A percentile compares a stretch with the other conserved stretches of the same genome.
phyloP scores from a whole-genome alignment of 106 monocot genomes.

The Dioscorea dumetorum region DNA sequence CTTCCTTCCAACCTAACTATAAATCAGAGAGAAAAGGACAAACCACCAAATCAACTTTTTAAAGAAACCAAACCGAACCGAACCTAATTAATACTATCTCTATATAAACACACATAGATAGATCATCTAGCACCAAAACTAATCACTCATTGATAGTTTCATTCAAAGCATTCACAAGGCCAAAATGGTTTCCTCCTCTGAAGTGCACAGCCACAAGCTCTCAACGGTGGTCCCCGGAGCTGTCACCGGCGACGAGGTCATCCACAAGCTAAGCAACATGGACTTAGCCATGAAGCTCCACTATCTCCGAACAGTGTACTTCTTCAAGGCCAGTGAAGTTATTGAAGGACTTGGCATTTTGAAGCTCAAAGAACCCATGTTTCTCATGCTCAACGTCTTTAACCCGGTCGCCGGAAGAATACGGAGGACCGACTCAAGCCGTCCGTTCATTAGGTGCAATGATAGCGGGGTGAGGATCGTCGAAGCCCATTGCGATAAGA shows the following conservation, averaged over 20 bases:
- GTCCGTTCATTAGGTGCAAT: conserved; percentile 58
- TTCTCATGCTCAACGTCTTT: conserved; percentile 31
- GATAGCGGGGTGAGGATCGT: conserved; percentile 62
- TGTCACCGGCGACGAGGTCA: conserved; percentile 36
- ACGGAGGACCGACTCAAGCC: conserved; percentile 27
- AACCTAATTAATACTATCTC: neutral
- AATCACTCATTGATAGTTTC: no score
- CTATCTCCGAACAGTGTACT: conserved; percentile 37
- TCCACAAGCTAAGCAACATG: conserved; percentile 22
- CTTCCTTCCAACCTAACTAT: no score
- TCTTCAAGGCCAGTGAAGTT: conserved; percentile 23
- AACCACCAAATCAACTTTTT: no score
- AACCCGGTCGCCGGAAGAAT: conserved; percentile 40
- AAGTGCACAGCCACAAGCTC: conserved; percentile 29
- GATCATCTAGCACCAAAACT: neutral
- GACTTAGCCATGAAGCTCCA: conserved; percentile 50
- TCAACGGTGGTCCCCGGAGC: conserved; percentile 50
- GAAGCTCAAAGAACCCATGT: conserved; percentile 46
- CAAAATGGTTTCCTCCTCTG: conserved; percentile 7
- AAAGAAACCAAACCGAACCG: no score
- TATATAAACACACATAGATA: neutral
- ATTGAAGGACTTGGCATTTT: conserved; percentile 14
- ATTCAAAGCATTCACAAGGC: no score
- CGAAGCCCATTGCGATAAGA: conserved; percentile 36
- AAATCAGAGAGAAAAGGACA: no score